Evolutionary conservation across 805 yeast species (phyloP).

Genomic region (Sugiyamaella valdiviana): DNA sequence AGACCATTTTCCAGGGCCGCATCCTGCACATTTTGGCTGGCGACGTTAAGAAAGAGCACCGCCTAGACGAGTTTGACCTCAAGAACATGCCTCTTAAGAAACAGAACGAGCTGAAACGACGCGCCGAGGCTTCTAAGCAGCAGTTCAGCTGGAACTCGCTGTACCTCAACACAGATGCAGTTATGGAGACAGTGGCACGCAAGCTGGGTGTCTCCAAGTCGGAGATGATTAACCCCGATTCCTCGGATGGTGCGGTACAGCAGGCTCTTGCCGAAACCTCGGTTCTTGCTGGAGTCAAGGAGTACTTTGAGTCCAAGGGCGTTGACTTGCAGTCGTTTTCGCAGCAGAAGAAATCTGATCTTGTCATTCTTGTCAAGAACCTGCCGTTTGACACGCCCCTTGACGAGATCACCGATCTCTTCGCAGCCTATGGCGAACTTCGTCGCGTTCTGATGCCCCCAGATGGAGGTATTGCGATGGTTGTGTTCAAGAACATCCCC

Average conservation of each 20-base stretch:
- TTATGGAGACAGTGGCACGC: conserved; percentile 79
- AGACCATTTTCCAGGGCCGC: conserved; percentile 90
- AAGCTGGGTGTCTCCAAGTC: conserved; percentile 79
- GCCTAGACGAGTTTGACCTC: conserved; percentile 83
- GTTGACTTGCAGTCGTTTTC: conserved; percentile 73
- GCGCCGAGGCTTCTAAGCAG: conserved; percentile 74
- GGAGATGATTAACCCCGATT: conserved; percentile 81
- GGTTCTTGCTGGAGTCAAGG: conserved; percentile 84
- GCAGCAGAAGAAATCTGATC: conserved; percentile 68
- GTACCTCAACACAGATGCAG: conserved; percentile 86
- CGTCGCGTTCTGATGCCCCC: conserved; percentile 88
- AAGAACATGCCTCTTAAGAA: conserved; percentile 89
- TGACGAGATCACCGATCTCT: conserved; percentile 76
- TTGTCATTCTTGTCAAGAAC: conserved; percentile 76
- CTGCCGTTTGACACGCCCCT: conserved; percentile 81
- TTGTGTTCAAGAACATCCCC: conserved; percentile 78
- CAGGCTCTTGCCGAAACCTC: conserved; percentile 97
- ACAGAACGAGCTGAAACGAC: conserved; percentile 77
- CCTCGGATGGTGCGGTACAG: conserved; percentile 82
- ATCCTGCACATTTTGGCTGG: conserved; percentile 85
- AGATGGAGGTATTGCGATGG: conserved; percentile 90
- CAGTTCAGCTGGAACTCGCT: conserved; percentile 95
- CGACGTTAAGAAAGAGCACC: conserved; percentile 71
- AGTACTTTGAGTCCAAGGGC: conserved; percentile 77
- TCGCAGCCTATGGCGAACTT: conserved; percentile 71